phyloP scores from a whole-genome alignment of 1,284 basidiomycete species.

The Xanthoconium separans region DNA sequence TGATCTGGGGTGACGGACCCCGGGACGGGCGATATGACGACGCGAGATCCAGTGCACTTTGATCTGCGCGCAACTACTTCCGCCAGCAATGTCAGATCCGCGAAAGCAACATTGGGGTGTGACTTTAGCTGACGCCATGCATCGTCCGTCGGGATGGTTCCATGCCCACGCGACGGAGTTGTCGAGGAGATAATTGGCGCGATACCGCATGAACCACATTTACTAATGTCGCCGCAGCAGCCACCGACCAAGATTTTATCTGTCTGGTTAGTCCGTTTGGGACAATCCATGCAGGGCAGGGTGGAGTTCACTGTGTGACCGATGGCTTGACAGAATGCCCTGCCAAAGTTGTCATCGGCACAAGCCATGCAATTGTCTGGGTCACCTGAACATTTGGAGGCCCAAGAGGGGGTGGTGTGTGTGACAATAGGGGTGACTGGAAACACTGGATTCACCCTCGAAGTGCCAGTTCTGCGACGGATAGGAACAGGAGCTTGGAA shows the following conservation, averaged over 20 bases:
- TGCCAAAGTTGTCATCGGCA: slow-evolving; percentile 78
- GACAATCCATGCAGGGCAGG: slow-evolving; percentile 55
- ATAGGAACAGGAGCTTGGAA: slow-evolving; percentile 78
- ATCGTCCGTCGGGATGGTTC: slow-evolving; percentile 77
- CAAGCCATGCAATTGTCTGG: slow-evolving; percentile 75
- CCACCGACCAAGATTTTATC: slow-evolving; percentile 27
- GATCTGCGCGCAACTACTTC: slow-evolving; percentile 85
- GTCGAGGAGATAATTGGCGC: slow-evolving; percentile 33
- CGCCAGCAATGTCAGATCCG: slow-evolving; percentile 78
- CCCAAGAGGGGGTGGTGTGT: slow-evolving; percentile 10
- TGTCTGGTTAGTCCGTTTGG: slow-evolving; percentile 31
- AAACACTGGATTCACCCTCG: slow-evolving; percentile 49
- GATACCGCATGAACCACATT: slow-evolving; percentile 34
- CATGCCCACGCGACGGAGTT: slow-evolving; percentile 27
- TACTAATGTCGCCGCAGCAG: slow-evolving; percentile 34
- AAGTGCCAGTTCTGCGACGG: slow-evolving; percentile 48
- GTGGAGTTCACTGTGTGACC: slow-evolving; percentile 54
- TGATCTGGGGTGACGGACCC: slow-evolving; percentile 49
- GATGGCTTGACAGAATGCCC: slow-evolving; percentile 82
- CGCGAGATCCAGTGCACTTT: slow-evolving; percentile 71
- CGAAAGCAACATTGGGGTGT: slow-evolving; percentile 84
- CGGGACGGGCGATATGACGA: slow-evolving; percentile 62
- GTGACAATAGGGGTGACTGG: slow-evolving; percentile 39
- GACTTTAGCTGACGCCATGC: slow-evolving; percentile 87
- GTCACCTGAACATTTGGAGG: slow-evolving; percentile 50